Base-by-base conservation (phyloP, 306 rosid species). In the Pyrus betulifolia region DNA sequence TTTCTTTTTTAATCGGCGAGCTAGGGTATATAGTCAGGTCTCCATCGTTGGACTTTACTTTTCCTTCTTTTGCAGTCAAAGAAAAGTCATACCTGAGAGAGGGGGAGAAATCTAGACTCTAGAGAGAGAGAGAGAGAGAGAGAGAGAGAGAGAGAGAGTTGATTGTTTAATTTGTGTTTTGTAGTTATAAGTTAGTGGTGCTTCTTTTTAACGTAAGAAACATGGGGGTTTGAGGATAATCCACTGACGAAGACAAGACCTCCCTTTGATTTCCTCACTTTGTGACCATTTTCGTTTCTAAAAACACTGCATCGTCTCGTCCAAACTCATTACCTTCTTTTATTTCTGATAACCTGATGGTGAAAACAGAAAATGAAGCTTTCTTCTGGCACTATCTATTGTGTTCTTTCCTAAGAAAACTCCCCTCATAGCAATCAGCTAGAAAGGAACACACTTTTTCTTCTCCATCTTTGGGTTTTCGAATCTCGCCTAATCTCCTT, bases 31-130 rank as follows among this genome's bases (percentile, higher is more conserved):
- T 40, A 68, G 96, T 92, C 86, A 89, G 63, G 97, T 92, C 98
- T 88, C 92, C 87, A 90, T 92, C 89, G 80, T 68, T 63, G 84
- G 89, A 84, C 88, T 72, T 77, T 80, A 74, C 69, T 57, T 79
- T 85, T 84, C 14, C 67, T 45, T 88, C 86, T 88, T 86, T 87
- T 89, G 74, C 93, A 86, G 97, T 92, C 85, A 88, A 82, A 76
- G 78, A 83, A 88, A 90, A 90, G 96, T 86, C 89, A 83, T 88
- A 78, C 58, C 82, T 79, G 54, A 22, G 60, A 74, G 6, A 42
- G 75, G 52, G 51, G 46, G 70, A 51, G 67, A 44, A 76, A 60
- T 27, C 42, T 35, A 35, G 42, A 35, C 42, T 35, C 42, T 35
- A 75, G 54, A 22, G 60, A 74, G 6, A 42, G 74, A 60, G 49